Base-by-base conservation (phyloP, 2,329 filamentous ascomycete species). In the Penicillium sp. region DNA sequence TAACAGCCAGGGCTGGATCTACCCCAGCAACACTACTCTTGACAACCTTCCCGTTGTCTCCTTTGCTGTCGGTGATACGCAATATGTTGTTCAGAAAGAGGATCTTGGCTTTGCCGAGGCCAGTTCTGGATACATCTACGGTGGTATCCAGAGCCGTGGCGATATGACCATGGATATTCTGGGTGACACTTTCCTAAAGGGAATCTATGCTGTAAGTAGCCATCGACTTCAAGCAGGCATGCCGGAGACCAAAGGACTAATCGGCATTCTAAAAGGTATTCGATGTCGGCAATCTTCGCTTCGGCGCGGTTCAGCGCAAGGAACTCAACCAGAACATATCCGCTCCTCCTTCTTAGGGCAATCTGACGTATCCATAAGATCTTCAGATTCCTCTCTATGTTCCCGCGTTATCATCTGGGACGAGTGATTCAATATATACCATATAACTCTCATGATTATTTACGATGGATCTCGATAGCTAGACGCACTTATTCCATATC, bases 111-210 rank as follows among this genome's bases (percentile, higher is more conserved):
- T 86, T 57, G 78, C 82, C 1, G 74, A 79, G 48, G 78, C 78
- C 0, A 80, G 79, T 10, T 74, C 78, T 45, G 80, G 78, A 2
- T 79, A 78, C 67, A 77, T 80, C 62, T 88, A 85, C 63, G 86
- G 85, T 6, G 84, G 83, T 2, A 82, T 88, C 29, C 85, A 89
- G 72, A 84, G 80, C 45, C 78, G 83, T 39, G 85, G 85, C 3
- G 70, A 73, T 47, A 73, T 81, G 66, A 64, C 72, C 2, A 85
- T 87, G 60, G 84, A 87, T 64, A 86, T 88, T 42, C 73, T 85
- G 15, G 85, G 85, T 5, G 84, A 83, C 58, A 80, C 79, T 2
- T 85, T 85, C 64, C 68, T 88, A 68, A 86, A 86, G 75, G 81
- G 78, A 23, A 74, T 86, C 50, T 88, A 88, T 64, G 83, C 81